Conservation (phyloP, 352 stramenopile species). For the Pythium sukuiense region DNA sequence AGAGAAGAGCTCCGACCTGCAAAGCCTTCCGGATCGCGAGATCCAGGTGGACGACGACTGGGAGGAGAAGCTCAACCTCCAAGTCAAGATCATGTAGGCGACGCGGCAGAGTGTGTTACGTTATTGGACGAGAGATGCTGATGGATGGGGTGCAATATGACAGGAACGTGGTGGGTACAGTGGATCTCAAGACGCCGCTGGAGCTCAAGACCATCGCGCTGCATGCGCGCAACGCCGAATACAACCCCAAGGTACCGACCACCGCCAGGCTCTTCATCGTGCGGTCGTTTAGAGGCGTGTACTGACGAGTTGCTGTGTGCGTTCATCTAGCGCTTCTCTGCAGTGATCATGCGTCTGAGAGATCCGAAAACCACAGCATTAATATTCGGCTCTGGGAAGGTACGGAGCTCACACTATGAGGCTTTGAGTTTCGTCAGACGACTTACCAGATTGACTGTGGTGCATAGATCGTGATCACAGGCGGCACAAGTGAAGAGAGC, state of each 20-base stretch:
- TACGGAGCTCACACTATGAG: conserved; percentile 22
- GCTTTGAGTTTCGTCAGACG: too few relatives aligned
- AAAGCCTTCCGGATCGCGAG: conserved; percentile 46
- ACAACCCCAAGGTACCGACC: conserved; percentile 95
- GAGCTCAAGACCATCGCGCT: conserved; percentile 98
- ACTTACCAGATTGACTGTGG: not conserved
- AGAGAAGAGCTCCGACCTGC: conserved; percentile 37
- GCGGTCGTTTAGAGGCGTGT: not conserved
- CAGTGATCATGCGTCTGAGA: conserved; percentile 94
- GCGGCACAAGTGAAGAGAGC: conserved; percentile 79
- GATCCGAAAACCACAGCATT: conserved; percentile 97
- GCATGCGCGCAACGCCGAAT: conserved; percentile 98
- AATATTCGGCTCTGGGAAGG: conserved; percentile 97
- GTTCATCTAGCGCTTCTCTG: conserved; percentile 88
- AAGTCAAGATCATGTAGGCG: conserved; percentile 81
- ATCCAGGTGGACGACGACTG: conserved; percentile 79
- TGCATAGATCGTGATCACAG: conserved; percentile 81
- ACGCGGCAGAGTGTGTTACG: not conserved
- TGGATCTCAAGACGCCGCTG: conserved; percentile 94
- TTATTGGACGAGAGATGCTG: not conserved
- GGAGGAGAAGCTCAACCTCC: conserved; percentile 74
- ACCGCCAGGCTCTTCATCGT: not conserved
- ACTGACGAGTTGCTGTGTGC: not conserved
- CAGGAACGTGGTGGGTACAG: conserved; percentile 93
- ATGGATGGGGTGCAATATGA: not conserved